Percentiles rank a stretch among this genome's conserved stretches.
These are phyloP conservation scores for Magnolia kwangsiensis DNA, from an alignment of 164 flowering plant species.

Conservation along the genomic window DNA sequence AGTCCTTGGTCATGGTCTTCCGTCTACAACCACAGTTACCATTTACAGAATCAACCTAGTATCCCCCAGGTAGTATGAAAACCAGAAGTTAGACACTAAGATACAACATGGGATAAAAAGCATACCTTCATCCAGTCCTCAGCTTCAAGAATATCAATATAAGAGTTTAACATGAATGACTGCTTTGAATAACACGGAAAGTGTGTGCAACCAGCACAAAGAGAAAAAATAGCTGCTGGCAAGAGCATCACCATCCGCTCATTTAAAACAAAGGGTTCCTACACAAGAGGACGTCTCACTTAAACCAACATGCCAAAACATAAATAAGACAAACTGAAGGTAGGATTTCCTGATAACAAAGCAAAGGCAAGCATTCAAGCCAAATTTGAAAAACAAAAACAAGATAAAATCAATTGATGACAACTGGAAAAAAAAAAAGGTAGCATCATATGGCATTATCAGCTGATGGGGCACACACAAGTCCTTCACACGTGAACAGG, in stretches of 20 bases:
- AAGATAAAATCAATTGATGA: background rate
- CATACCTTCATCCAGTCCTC: slow-evolving; percentile 38
- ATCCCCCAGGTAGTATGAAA: background rate
- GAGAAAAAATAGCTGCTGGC: slow-evolving; percentile 74
- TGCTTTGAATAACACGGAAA: slow-evolving; percentile 24
- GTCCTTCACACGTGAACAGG: no score
- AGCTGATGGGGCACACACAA: no score
- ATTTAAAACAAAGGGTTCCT: slow-evolving; percentile 52
- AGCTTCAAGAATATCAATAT: slow-evolving; percentile 27
- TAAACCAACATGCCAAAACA: background rate
- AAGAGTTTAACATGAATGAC: slow-evolving; percentile 14
- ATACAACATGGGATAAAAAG: background rate
- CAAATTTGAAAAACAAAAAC: background rate
- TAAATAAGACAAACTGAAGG: background rate
- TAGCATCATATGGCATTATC: background rate
- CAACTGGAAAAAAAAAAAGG: background rate
- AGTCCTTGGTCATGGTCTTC: slow-evolving; percentile 36
- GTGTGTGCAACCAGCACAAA: slow-evolving; percentile 60
- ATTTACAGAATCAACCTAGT: slow-evolving; percentile 6
- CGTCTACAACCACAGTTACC: slow-evolving; percentile 30
- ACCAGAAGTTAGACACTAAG: background rate
- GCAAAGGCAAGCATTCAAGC: background rate
- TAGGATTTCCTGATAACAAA: background rate
- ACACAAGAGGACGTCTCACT: slow-evolving; percentile 15
- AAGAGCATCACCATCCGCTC: slow-evolving; percentile 44